Evolutionary conservation across 768 basidiomycete species (phyloP), one percentile per base, ranked within the genome.

Genomic region (Pluteus cervinus): DNA sequence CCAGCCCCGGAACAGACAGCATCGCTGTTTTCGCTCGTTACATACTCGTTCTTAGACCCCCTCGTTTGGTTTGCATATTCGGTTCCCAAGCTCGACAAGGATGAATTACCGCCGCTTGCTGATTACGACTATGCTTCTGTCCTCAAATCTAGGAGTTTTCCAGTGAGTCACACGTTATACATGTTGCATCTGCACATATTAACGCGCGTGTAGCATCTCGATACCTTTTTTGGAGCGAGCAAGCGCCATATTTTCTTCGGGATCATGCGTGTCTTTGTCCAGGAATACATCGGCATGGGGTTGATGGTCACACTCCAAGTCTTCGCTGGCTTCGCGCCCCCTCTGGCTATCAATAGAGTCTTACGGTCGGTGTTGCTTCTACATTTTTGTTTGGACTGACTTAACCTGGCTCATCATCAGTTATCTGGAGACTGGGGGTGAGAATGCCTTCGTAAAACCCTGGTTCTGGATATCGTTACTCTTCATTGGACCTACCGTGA

Each of bases 381-480:
- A 25, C 17, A 31, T 20, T n/a, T 10, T 28, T 4, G 32, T 7
- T 21, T 17, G 11, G 20, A 15, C 12, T 36, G 30, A 33, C 29
- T 17, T 39, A 24, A 21, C 12, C 10, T 17, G 22, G 6, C 30
- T n/a, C n/a, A n/a, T n/a, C n/a, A n/a, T 24, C 37, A 78, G 71
- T 26, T 77, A 81, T 48, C 55, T 86, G 11, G 79, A 83, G 54
- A 65, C 50, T 3, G 57, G 61, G 11, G 75, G 74, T 4, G 49
- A 64, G 38, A 63, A 57, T 20, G 67, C 76, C 0, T 48, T 57
- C 7, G 55, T 78, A 15, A 68, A 68, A 28, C 82, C 83, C 1
- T 82, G 81, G 73, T 70, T 84, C 8, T 86, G 82, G 81, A 69
- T 84, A 14, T 18, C 57, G 0, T 60, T 59, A 48, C 58, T 79